These are phyloP conservation scores for Striga hermonthica DNA, from an alignment of 305 asterid genomes.

Conservation along the genomic window DNA sequence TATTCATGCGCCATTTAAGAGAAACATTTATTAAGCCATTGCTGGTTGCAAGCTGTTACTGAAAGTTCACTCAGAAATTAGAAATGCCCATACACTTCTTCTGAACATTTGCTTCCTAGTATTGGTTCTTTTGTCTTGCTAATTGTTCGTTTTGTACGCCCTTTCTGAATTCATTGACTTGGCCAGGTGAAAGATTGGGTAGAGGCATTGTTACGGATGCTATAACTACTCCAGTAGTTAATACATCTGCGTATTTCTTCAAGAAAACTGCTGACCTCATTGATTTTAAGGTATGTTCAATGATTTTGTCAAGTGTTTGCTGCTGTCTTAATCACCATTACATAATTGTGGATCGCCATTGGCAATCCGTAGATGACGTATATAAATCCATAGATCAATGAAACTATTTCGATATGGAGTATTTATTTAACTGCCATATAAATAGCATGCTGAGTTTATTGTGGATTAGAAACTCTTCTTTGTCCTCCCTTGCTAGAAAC, in stretches of 20 bases:
- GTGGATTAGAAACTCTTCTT: background rate
- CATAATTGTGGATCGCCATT: background rate
- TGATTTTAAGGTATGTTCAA: conserved; percentile 72
- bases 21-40: background rate
- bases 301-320: conserved; percentile 18
- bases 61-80: background rate
- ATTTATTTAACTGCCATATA: background rate
- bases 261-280: conserved; percentile 77
- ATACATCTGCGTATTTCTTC: conserved; percentile 92
- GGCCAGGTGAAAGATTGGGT: conserved; percentile 87
- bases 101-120: conserved; percentile 9
- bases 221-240: conserved; percentile 86
- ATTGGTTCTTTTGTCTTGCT: conserved; percentile 14
- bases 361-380: background rate
- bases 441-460: conserved; percentile 1
- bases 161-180: conserved; percentile 19
- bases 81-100: background rate
- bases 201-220: conserved; percentile 83
- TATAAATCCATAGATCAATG: background rate
- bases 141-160: background rate
- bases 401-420: too few relatives aligned
- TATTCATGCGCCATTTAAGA: too few relatives aligned
- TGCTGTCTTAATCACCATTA: background rate
- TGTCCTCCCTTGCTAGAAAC: background rate
- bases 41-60: background rate